phyloP scores from a whole-genome alignment of 1,139 yeast genomes.

The Magnusiomyces clavatus region DNA sequence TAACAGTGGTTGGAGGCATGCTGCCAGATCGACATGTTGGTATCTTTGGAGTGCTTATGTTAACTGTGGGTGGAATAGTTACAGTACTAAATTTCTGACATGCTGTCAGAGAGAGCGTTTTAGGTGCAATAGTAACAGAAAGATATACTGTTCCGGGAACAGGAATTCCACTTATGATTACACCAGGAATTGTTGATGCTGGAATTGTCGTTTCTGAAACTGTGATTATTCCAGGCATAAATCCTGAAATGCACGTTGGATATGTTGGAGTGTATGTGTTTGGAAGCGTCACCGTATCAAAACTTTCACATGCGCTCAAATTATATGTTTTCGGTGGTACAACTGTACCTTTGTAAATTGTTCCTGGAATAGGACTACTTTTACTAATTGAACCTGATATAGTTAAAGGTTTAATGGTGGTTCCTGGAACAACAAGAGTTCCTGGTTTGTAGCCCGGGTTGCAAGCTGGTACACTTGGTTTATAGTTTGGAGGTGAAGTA shows the following conservation, averaged over 20 bases:
- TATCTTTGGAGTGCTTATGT: neutral
- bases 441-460: neutral
- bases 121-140: neutral
- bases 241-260: constrained; percentile 2
- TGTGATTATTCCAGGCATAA: constrained; percentile 8
- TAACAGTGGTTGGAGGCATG: constrained; percentile 12
- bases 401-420: constrained; percentile 3
- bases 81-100: constrained; percentile 13
- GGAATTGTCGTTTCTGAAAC: constrained; percentile 6
- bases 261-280: neutral
- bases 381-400: constrained; percentile 3
- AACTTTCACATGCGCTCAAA: neutral
- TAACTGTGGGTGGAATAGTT: constrained; percentile 10
- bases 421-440: constrained; percentile 3
- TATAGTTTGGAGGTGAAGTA: constrained; percentile 5
- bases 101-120: constrained; percentile 1
- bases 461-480: constrained; percentile 5
- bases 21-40: constrained; percentile 2
- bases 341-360: constrained; percentile 1
- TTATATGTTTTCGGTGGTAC: neutral
- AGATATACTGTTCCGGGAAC: neutral
- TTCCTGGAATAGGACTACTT: constrained; percentile 4
- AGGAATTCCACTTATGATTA: constrained; percentile 1
- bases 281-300: neutral
- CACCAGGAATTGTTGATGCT: constrained; percentile 4